phyloP scores from a whole-genome alignment of 345 rosid genomes.

The Camelina laxa region DNA sequence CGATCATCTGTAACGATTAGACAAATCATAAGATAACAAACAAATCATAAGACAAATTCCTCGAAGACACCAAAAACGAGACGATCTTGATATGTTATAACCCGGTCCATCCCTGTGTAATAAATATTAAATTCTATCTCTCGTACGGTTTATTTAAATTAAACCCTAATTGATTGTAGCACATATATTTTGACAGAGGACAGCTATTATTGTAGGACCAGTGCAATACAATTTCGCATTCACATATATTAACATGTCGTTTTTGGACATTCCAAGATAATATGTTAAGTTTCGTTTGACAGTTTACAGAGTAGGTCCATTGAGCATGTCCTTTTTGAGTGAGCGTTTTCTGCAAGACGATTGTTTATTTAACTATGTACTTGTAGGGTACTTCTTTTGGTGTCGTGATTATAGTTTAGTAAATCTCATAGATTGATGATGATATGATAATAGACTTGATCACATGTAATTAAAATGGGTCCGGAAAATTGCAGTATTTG shows the following conservation, averaged over 20 bases:
- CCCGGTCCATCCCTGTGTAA: conserved; percentile 17
- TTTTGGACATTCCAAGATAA: conserved; percentile 35
- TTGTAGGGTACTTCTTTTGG: not conserved
- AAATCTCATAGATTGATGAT: not conserved
- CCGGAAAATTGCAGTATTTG: not conserved
- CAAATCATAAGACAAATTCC: conserved; percentile 63
- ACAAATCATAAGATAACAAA: conserved; percentile 34
- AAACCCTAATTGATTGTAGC: not conserved
- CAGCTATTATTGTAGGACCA: conserved; percentile 48
- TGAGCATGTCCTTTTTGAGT: conserved; percentile 5
- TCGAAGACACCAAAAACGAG: conserved; percentile 47
- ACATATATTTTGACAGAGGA: conserved; percentile 34
- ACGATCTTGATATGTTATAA: conserved; percentile 53
- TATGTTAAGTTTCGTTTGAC: conserved; percentile 31
- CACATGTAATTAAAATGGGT: not conserved
- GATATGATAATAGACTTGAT: not conserved
- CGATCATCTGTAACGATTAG: conserved; percentile 13
- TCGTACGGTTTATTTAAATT: conserved; percentile 17
- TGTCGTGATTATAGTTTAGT: not conserved
- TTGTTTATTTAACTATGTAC: not conserved
- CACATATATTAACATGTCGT: conserved; percentile 41
- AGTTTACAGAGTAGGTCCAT: conserved; percentile 19
- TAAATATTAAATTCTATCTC: not conserved
- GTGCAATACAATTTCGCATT: conserved; percentile 38
- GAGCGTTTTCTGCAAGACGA: conserved; percentile 10